These are phyloP conservation scores for Pseudocercospora ulei DNA, from an alignment of 2,329 filamentous ascomycete genomes.

Conservation along the genomic window DNA sequence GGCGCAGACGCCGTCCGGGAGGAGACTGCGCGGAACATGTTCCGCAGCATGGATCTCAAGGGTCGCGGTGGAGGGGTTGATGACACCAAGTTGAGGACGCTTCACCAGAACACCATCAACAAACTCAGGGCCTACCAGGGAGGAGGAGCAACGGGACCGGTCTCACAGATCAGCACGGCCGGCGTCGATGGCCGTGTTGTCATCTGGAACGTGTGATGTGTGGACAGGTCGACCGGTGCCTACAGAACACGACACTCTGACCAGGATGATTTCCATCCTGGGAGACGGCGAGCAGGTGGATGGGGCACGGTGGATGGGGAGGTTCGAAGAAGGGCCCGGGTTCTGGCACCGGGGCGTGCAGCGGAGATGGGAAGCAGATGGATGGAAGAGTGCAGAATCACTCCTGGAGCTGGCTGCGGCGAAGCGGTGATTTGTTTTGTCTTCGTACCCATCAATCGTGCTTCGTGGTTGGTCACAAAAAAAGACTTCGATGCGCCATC, in stretches of 20 bases:
- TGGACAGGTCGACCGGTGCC: too few relatives aligned
- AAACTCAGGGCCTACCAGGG: slow-evolving; percentile 69
- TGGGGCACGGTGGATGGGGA: too few relatives aligned
- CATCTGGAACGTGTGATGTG: slow-evolving; percentile 42
- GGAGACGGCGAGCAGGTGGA: too few relatives aligned
- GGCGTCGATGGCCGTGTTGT: slow-evolving; percentile 44
- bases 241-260: too few relatives aligned
- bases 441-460: slow-evolving; percentile 3
- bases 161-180: slow-evolving; percentile 64
- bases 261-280: too few relatives aligned
- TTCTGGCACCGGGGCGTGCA: too few relatives aligned
- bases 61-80: slow-evolving; percentile 67
- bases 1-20: slow-evolving; percentile 50
- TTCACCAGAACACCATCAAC: slow-evolving; percentile 93
- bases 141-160: slow-evolving; percentile 41
- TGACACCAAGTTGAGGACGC: slow-evolving; percentile 86
- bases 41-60: slow-evolving; percentile 96
- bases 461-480: slow-evolving; percentile 1
- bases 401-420: too few relatives aligned
- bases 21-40: slow-evolving; percentile 95
- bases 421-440: too few relatives aligned
- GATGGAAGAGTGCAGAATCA: too few relatives aligned
- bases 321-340: too few relatives aligned
- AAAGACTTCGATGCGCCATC: slow-evolving; percentile 6
- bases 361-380: too few relatives aligned